A percentile compares a stretch with the other conserved stretches of the same genome.
Evolutionary conservation across 192 early-diverging fungal species (phyloP).

Genomic region (Mortierella alpina): DNA sequence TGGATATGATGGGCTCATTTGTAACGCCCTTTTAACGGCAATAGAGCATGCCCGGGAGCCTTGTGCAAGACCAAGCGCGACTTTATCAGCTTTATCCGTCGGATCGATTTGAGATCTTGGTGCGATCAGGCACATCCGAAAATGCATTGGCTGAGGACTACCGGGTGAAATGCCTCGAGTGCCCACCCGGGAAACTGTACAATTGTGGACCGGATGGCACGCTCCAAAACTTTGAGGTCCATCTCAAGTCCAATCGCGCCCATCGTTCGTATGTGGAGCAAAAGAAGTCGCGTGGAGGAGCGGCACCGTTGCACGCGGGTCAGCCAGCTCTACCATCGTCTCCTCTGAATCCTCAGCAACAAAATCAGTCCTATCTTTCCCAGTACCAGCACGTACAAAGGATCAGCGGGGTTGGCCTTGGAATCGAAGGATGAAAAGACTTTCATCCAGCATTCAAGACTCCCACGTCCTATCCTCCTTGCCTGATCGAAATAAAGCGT

Average conservation of each 20-base stretch:
- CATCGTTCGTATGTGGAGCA: conserved; percentile 40
- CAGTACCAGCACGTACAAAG: background rate
- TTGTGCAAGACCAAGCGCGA: conserved; percentile 32
- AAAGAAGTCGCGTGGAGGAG: conserved; percentile 3
- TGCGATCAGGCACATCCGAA: conserved; percentile 19
- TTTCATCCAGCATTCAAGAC: no score
- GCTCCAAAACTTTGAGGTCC: conserved; percentile 63
- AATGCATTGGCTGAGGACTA: conserved; percentile 24
- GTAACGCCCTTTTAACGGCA: background rate
- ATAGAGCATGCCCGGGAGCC: conserved; percentile 53
- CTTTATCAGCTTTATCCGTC: conserved; percentile 55
- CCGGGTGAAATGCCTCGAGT: conserved; percentile 59
- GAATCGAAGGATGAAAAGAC: conserved; percentile 4
- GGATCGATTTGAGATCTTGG: conserved; percentile 60
- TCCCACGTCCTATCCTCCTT: background rate
- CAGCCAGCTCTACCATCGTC: background rate
- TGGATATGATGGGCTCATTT: background rate
- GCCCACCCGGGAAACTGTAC: conserved; percentile 62
- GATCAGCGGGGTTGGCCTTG: background rate
- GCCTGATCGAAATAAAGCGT: no score
- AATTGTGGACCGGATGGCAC: conserved; percentile 58
- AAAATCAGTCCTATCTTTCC: background rate
- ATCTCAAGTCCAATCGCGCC: conserved; percentile 56
- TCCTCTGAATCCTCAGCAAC: background rate
- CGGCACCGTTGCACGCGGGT: background rate